phyloP scores from a whole-genome alignment of 1,284 basidiomycete genomes.

The Pholiota adiposa region DNA sequence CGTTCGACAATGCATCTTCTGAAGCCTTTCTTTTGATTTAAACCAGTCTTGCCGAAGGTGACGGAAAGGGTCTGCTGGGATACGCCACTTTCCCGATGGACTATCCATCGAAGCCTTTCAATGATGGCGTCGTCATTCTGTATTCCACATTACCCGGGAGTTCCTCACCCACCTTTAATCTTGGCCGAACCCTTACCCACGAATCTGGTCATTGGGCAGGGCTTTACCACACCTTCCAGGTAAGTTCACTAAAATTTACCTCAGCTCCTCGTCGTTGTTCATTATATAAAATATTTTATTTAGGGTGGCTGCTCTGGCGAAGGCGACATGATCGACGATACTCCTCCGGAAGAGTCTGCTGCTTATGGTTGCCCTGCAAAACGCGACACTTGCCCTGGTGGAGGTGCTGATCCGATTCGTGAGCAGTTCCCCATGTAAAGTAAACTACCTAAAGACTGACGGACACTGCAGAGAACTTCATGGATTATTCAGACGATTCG shows the following conservation, averaged over 20 bases:
- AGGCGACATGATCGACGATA: slow-evolving; percentile 46
- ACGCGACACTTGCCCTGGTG: slow-evolving; percentile 37
- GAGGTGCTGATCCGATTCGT: slow-evolving; percentile 35
- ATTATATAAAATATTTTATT: not conserved
- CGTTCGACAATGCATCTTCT: not conserved
- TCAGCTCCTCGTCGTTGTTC: not conserved
- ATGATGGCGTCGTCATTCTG: slow-evolving; percentile 45
- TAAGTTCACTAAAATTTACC: slow-evolving; percentile 2
- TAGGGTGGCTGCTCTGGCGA: slow-evolving; percentile 41
- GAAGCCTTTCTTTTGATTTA: too few species aligned
- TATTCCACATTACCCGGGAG: slow-evolving; percentile 46
- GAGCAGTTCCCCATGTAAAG: slow-evolving; percentile 15
- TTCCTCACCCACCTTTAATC: slow-evolving; percentile 37
- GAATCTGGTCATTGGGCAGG: slow-evolving; percentile 46
- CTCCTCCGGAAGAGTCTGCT: slow-evolving; percentile 36
- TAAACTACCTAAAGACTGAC: not conserved
- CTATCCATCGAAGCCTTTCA: slow-evolving; percentile 33
- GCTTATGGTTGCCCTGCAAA: slow-evolving; percentile 38
- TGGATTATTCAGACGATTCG: slow-evolving; percentile 43
- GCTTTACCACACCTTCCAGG: slow-evolving; percentile 47
- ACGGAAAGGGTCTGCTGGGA: slow-evolving; percentile 35
- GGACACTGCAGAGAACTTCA: slow-evolving; percentile 35
- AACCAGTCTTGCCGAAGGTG: slow-evolving; percentile 22
- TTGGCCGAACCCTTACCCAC: slow-evolving; percentile 42
- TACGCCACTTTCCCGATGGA: slow-evolving; percentile 46